Conservation (phyloP, 2,329 filamentous ascomycete genomes). For the Mycogone perniciosa region DNA sequence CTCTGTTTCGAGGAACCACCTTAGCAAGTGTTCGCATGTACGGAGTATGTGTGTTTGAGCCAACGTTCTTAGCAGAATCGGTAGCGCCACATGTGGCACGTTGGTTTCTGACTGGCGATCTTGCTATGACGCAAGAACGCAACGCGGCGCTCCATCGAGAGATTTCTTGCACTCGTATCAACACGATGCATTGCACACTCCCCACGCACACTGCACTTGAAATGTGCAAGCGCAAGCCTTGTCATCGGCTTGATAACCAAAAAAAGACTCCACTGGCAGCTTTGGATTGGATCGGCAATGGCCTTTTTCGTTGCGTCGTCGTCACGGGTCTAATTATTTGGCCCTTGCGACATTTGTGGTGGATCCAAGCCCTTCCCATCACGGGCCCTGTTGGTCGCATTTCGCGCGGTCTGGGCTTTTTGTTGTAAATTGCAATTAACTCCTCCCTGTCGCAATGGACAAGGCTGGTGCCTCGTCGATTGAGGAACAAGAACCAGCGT, state of each 20-base stretch:
- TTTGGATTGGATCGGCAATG: constrained; percentile 9
- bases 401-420: constrained; percentile 6
- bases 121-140: too few relatives aligned
- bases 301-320: neutral
- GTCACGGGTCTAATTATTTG: constrained; percentile 6
- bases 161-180: too few relatives aligned
- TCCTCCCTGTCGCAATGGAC: constrained; percentile 10
- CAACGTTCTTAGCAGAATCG: too few relatives aligned
- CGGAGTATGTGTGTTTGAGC: too few relatives aligned
- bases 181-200: too few relatives aligned
- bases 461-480: constrained; percentile 7
- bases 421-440: constrained; percentile 9
- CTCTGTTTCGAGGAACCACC: too few relatives aligned
- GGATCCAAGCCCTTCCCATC: constrained; percentile 9
- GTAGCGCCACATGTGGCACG: too few relatives aligned
- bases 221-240: neutral
- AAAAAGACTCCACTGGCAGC: constrained; percentile 5
- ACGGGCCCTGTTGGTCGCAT: constrained; percentile 10
- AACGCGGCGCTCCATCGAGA: too few relatives aligned
- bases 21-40: too few relatives aligned
- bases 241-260: constrained; percentile 2
- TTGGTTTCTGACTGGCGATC: too few relatives aligned
- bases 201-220: neutral
- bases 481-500: constrained; percentile 2
- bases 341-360: constrained; percentile 10